Percentiles rank a stretch among this genome's conserved stretches.
Evolutionary conservation across 345 rosid species (phyloP).

Genomic region (Anastatica hierochuntica): DNA sequence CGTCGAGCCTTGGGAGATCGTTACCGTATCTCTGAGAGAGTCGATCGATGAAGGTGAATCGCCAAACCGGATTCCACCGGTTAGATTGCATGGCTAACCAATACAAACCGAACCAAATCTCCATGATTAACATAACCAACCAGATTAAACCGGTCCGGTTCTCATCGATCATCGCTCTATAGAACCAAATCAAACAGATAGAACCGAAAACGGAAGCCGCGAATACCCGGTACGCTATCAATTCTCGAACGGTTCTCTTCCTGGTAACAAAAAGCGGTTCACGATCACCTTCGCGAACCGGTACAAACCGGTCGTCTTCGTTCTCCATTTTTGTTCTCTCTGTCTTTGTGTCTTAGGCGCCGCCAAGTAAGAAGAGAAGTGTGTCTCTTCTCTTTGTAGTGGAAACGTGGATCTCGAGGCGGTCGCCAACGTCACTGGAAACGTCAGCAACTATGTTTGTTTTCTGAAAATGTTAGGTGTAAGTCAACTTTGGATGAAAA

Average conservation of each 20-base stretch:
- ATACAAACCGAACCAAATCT: slow-evolving; percentile 38
- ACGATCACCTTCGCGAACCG: too few relatives aligned
- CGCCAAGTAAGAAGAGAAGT: too few relatives aligned
- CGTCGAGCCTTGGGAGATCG: slow-evolving; percentile 48
- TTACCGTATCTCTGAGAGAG: slow-evolving; percentile 32
- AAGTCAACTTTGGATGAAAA: too few relatives aligned
- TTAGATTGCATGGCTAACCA: slow-evolving; percentile 42
- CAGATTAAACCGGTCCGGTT: slow-evolving; percentile 18
- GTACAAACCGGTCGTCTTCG: slow-evolving; percentile 5
- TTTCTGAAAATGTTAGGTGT: too few relatives aligned
- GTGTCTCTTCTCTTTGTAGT: too few relatives aligned
- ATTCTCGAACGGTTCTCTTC: slow-evolving; percentile 18
- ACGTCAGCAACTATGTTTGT: too few relatives aligned
- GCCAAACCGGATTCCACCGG: slow-evolving; percentile 34
- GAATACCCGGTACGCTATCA: slow-evolving; percentile 23
- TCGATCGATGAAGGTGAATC: slow-evolving; percentile 27
- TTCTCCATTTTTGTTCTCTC: too few relatives aligned
- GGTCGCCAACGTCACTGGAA: too few relatives aligned
- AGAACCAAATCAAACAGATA: slow-evolving; percentile 31
- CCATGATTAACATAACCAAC: slow-evolving; percentile 35
- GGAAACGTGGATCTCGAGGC: too few relatives aligned
- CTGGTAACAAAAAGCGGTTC: slow-evolving; percentile 21
- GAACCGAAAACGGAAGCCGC: slow-evolving; percentile 26
- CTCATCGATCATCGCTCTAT: slow-evolving; percentile 15
- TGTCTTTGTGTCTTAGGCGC: too few relatives aligned